Base-by-base conservation (phyloP, 768 basidiomycete genomes). In the Boletus rex-veris region DNA sequence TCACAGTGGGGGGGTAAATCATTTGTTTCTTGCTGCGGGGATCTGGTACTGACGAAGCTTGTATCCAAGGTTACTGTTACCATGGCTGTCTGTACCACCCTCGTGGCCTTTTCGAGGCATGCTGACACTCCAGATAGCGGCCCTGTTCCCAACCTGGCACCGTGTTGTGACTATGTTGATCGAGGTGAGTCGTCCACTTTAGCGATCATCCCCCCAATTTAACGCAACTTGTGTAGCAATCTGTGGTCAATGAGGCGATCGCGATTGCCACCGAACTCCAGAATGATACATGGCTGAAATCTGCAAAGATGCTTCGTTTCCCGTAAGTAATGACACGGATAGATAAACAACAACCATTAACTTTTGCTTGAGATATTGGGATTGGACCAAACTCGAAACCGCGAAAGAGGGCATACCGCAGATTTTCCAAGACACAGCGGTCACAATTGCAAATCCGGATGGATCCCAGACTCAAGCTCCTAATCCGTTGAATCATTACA, bases 121-220 rank as follows among this genome's bases (percentile, higher is more conserved):
- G 8, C 21, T 64, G 38, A 64, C 28, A 43, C 31, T 28, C 18
- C 15, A n/a, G 37, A 48, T 24, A 63, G 62, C 62, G 41, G 51
- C 63, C 30, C 21, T 63, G n/a, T 63, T 63, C 42, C 62, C 62
- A 21, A 41, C 62, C 15, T 63, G 62, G 62, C 62, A 63, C 12
- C 58, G 62, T 41, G 41, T 57, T 18, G 38, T 53, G n/a, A 0
- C 58, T 30, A 6, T 63, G 46, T 48, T 63, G 16, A 15, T 54
- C 9, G 62, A 63, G 45, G 60, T 52, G 21, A 33, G 50, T 43
- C 15, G 5, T 7, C 3, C 3, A 31, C 35, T 38, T 21, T 18
- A 10, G 5, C 11, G 11, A 4, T 14, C 1, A n/a, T n/a, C 7
- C 9, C 14, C 24, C 30, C 5, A 1, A 39, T 26, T 16, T 9